Conservation (phyloP, 768 basidiomycete genomes). For the Leucocoprinus sp. region DNA sequence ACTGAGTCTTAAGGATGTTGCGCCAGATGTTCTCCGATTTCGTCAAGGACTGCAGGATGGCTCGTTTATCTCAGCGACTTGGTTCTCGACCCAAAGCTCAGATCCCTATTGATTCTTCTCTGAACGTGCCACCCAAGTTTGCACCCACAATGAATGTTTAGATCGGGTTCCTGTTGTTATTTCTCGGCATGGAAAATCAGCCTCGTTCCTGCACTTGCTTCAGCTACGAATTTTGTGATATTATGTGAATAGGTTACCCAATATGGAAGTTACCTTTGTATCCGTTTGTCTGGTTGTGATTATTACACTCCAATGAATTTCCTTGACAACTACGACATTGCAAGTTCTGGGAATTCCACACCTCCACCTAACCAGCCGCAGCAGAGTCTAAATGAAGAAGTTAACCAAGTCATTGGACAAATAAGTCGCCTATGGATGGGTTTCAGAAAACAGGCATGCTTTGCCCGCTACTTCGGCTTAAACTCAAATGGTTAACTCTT, state of each 20-base stretch:
- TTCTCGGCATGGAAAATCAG: slow-evolving; percentile 12
- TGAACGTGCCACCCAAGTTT: slow-evolving; percentile 17
- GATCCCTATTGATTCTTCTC: slow-evolving; percentile 18
- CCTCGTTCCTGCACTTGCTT: not conserved
- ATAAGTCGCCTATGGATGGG: slow-evolving; percentile 86
- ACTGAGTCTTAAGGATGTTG: slow-evolving; percentile 1
- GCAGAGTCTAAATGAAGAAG: slow-evolving; percentile 73
- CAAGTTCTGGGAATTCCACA: slow-evolving; percentile 28
- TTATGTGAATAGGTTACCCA: slow-evolving; percentile 10
- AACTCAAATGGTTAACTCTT: not conserved
- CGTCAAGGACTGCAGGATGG: slow-evolving; percentile 66
- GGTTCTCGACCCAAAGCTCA: slow-evolving; percentile 11
- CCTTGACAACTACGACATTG: slow-evolving; percentile 60
- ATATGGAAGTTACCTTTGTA: not conserved
- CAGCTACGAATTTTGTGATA: too few species aligned
- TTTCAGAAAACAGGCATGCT: slow-evolving; percentile 75
- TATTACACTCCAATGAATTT: slow-evolving; percentile 58
- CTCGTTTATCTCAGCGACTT: slow-evolving; percentile 30
- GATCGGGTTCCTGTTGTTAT: too few species aligned
- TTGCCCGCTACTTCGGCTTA: not conserved
- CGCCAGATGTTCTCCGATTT: slow-evolving; percentile 91
- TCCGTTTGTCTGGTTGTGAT: not conserved
- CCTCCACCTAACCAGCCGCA: slow-evolving; percentile 22
- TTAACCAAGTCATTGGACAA: slow-evolving; percentile 82
- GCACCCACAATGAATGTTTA: slow-evolving; percentile 12